phyloP scores from a whole-genome alignment of 768 basidiomycete genomes.

The Hygrocybe coccinea region DNA sequence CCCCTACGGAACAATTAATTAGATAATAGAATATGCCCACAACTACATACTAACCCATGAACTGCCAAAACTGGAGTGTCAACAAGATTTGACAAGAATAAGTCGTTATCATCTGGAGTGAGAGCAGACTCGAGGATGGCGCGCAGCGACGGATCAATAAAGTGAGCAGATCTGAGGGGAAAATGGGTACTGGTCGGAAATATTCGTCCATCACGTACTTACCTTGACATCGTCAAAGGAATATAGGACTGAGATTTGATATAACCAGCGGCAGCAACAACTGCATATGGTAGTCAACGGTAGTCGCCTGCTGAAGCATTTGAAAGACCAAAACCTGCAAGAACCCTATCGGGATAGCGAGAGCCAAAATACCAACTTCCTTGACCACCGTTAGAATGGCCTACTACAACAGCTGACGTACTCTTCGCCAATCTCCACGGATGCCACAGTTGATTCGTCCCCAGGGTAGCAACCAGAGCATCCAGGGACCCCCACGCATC shows the following conservation, averaged over 20 bases:
- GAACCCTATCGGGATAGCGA: slow-evolving; percentile 69
- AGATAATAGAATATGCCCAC: background rate
- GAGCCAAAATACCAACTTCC: slow-evolving; percentile 79
- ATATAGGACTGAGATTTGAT: slow-evolving; percentile 87
- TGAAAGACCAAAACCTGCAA: slow-evolving; percentile 44
- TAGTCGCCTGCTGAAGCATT: background rate
- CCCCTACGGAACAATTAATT: slow-evolving; percentile 42
- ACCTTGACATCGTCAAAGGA: slow-evolving; percentile 63
- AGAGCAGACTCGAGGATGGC: slow-evolving; percentile 70
- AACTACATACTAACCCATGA: slow-evolving; percentile 57
- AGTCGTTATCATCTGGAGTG: slow-evolving; percentile 82
- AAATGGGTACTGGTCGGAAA: background rate
- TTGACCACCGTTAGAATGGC: slow-evolving; percentile 93
- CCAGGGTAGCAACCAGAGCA: slow-evolving; percentile 48
- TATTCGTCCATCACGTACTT: background rate
- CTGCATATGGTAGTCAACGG: slow-evolving; percentile 30
- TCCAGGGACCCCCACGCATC: slow-evolving; percentile 66
- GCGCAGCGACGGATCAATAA: slow-evolving; percentile 67
- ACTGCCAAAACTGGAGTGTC: slow-evolving; percentile 67
- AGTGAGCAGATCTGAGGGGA: slow-evolving; percentile 61
- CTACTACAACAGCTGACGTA: slow-evolving; percentile 61
- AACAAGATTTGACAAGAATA: slow-evolving; percentile 75
- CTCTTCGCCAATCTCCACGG: slow-evolving; percentile 35
- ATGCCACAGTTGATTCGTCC: slow-evolving; percentile 33
- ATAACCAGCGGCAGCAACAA: slow-evolving; percentile 75